Evolutionary conservation across 164 flowering plant genomes (phyloP).

Genomic region (Nymphaea thermarum): DNA sequence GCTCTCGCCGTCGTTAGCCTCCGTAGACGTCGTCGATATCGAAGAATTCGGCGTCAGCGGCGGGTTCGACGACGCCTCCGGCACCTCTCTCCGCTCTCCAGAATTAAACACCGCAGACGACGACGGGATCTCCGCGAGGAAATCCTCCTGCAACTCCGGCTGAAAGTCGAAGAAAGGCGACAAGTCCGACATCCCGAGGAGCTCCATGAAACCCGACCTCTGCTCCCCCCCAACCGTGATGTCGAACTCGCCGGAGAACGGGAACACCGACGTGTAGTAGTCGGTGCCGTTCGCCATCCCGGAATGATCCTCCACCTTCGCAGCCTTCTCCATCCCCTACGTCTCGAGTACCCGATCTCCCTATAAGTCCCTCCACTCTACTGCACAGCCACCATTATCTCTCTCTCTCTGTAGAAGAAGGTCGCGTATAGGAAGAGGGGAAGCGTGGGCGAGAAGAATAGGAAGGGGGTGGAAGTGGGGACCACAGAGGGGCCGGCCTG

Average conservation of each 20-base stretch:
- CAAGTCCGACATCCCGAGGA: constrained; percentile 35
- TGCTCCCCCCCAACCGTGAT: constrained; percentile 11
- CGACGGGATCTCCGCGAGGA: constrained; percentile 1
- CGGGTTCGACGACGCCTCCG: constrained; percentile 15
- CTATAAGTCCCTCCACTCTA: too few species aligned
- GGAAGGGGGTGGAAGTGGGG: too few species aligned
- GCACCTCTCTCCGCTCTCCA: background rate
- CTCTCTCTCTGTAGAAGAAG: too few species aligned
- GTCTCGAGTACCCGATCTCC: too few species aligned
- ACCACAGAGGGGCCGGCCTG: too few species aligned
- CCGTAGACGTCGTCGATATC: constrained; percentile 62
- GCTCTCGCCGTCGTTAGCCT: constrained; percentile 30
- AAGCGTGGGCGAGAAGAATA: too few species aligned
- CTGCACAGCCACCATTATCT: too few species aligned
- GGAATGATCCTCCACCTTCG: background rate
- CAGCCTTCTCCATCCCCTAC: constrained; percentile 27
- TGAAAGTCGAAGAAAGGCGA: constrained; percentile 33
- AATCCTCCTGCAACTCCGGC: background rate
- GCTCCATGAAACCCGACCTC: constrained; percentile 36
- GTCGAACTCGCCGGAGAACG: constrained; percentile 26
- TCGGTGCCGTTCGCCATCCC: too few species aligned
- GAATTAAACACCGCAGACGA: background rate
- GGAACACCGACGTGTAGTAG: background rate
- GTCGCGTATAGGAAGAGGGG: too few species aligned
- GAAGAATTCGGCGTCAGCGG: constrained; percentile 70